Conservation (phyloP, 1,139 yeast genomes). For the Pichia sp. region DNA sequence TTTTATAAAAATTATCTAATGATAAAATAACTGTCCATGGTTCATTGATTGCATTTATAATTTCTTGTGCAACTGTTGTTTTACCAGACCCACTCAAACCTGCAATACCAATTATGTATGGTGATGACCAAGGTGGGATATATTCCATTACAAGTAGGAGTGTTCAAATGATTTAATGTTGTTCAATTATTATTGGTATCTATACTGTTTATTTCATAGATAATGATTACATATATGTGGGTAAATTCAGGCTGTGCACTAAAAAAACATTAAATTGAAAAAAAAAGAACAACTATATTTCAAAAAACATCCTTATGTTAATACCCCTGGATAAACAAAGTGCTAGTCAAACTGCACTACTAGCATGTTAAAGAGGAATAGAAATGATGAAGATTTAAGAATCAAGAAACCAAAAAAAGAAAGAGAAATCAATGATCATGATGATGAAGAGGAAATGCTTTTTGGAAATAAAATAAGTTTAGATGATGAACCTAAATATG, state of each 20-base stretch:
- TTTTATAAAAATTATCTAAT: constrained; percentile 84
- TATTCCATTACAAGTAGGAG: constrained; percentile 29
- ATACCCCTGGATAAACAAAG: no score
- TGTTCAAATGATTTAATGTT: no score
- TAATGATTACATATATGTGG: no score
- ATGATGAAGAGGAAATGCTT: constrained; percentile 6
- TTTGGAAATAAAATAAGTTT: constrained; percentile 6
- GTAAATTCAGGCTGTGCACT: not conserved
- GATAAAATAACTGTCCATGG: constrained; percentile 96
- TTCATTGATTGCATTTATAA: constrained; percentile 72
- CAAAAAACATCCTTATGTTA: no score
- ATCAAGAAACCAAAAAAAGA: not conserved
- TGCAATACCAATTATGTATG: constrained; percentile 90
- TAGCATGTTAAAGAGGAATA: not conserved
- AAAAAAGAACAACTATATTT: not conserved
- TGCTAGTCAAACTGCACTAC: not conserved
- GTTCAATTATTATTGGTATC: no score
- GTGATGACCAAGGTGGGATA: constrained; percentile 94
- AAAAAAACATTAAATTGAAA: not conserved
- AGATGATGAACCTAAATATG: constrained; percentile 30
- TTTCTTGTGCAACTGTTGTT: constrained; percentile 81
- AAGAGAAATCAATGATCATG: not conserved
- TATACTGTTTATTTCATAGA: no score
- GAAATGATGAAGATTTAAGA: not conserved
- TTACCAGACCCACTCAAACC: constrained; percentile 96